Evolutionary conservation across 75 land plant genomes (phyloP), one percentile per base, ranked within the genome.

Genomic region (Selaginella moellendorffii): DNA sequence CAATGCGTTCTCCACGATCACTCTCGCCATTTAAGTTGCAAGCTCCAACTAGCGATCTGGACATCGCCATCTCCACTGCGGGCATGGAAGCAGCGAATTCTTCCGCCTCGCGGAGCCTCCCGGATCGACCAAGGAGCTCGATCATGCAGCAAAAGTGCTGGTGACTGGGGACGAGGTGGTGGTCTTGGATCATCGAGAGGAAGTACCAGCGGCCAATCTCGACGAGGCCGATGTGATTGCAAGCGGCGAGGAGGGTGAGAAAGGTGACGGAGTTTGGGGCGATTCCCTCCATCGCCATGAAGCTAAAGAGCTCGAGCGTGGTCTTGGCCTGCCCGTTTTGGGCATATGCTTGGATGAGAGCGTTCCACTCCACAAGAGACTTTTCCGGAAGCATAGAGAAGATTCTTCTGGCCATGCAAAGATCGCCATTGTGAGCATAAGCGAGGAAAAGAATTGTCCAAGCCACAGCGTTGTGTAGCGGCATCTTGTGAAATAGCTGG

Each of bases 261-360:
- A 56, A 56, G 8, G 59, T 56, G 24, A 21, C 19, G 2, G 19
- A 19, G 59, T 56, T 24, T 19, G 59, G 59, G 59, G 5, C n/a
- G n/a, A 56, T n/a, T n/a, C 59, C 59, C n/a, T 56, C 59, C 8
- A 56, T 5, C 24, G 5, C 23, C 59, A 56, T 56, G 59, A 21
- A 19, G 19, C 59, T 19, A 21, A 56, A 56, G 24, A 19, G n/a
- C 8, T 9, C 2, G 25, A 56, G 24, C 24, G 59, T n/a, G 5
- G 2, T 8, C 21, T 56, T n/a, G 25, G 25, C 59, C 8, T 56
- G 59, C 59, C 59, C 59, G 24, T 56, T 19, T n/a, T 56, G 59
- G 9, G 59, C 59, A 56, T 56, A 56, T 56, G 59, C 59, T 56
- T 19, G 19, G n/a, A 56, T 19, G 17, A 56, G 5, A 2, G 59